Evolutionary conservation across 495 filamentous ascomycete genomes (phyloP).

Genomic region (Podospora anserina): DNA sequence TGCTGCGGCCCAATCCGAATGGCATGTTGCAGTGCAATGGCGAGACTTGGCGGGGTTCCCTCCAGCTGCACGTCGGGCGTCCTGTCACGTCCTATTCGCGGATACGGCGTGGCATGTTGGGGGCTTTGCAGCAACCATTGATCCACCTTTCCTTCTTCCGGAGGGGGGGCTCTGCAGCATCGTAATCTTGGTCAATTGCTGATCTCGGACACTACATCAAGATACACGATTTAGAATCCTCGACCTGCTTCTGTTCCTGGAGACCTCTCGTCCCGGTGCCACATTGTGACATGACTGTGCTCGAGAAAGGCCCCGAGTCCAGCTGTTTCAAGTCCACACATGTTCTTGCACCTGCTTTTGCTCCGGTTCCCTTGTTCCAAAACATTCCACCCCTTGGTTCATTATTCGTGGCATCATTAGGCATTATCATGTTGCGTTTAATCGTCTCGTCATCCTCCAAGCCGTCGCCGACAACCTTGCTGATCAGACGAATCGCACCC

Average conservation of each 20-base stretch:
- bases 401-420: neutral
- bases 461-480: neutral
- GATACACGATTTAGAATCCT: neutral
- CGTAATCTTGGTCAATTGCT: neutral
- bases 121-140: conserved; percentile 6
- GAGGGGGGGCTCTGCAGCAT: neutral
- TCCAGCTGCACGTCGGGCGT: conserved; percentile 4
- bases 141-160: neutral
- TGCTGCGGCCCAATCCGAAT: neutral
- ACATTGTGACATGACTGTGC: neutral
- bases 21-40: neutral
- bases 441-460: neutral
- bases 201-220: neutral
- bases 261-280: neutral
- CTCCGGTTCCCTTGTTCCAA: too few species aligned
- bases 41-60: neutral
- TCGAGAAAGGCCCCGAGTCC: neutral
- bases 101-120: neutral
- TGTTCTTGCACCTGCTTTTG: too few species aligned
- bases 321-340: neutral
- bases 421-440: neutral
- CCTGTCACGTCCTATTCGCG: neutral
- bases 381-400: neutral
- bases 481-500: neutral
- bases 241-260: too few species aligned